phyloP scores from a whole-genome alignment of 1,139 yeast species.

The Candida sp. region DNA sequence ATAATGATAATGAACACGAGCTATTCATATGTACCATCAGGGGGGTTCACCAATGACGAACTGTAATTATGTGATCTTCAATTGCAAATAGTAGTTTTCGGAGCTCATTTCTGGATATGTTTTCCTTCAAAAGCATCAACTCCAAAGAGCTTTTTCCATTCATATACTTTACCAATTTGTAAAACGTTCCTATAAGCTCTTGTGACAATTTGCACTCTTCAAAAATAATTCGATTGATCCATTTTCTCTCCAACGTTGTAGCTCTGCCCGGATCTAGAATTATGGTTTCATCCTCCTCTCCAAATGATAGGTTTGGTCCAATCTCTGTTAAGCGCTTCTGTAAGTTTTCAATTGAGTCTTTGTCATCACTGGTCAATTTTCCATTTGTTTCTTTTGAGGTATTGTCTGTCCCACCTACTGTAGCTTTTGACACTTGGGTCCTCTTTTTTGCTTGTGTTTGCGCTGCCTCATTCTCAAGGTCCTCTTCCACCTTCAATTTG shows the following conservation, averaged over 20 bases:
- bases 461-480: conserved; percentile 56
- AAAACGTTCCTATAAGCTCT: conserved; percentile 62
- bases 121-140: conserved; percentile 64
- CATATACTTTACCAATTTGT: conserved; percentile 73
- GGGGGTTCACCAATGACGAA: conserved; percentile 36
- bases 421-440: conserved; percentile 6
- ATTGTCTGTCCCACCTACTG: conserved; percentile 24
- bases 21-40: conserved; percentile 2
- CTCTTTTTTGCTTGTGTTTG: conserved; percentile 13
- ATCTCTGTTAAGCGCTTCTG: conserved; percentile 11
- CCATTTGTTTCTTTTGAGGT: conserved; percentile 22
- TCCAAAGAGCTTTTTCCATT: conserved; percentile 84
- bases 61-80: conserved; percentile 52
- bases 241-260: conserved; percentile 75
- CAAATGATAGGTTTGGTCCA: conserved; percentile 40
- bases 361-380: conserved; percentile 3
- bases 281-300: conserved; percentile 74
- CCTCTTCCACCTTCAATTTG: conserved; percentile 81
- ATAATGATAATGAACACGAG: conserved; percentile 1
- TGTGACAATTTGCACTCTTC: conserved; percentile 57
- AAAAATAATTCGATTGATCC: conserved; percentile 77
- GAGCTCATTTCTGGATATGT: conserved; percentile 65
- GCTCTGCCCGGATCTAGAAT: conserved; percentile 88
- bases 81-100: conserved; percentile 56
- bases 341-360: conserved; percentile 7